Base-by-base conservation (phyloP, 164 flowering plant species). In the Sedum album region DNA sequence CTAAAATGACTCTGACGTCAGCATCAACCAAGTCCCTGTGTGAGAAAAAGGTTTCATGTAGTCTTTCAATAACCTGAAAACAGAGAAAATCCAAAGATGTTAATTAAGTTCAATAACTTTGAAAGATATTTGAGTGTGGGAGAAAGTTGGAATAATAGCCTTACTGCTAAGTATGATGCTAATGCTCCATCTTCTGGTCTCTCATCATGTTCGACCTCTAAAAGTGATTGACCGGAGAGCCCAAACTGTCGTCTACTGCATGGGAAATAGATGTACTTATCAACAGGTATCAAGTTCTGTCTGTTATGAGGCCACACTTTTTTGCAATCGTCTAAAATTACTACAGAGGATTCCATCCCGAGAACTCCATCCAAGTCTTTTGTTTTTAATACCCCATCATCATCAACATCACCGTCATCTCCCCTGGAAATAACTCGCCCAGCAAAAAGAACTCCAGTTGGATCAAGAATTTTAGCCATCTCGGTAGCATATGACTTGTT, bases 161-260 rank as follows among this genome's bases (percentile, higher is more conserved):
- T 83, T 73, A 95, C 99, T 79, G 82, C 82, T 78, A 92, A 77
- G 66, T 85, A 85, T 55, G 96, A 92, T 41, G 97, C 94, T 63
- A 95, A 75, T 41, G 97, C 90, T 72, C 99, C 99, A 68, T n/a
- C n/a, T n/a, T n/a, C n/a, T n/a, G n/a, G n/a, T n/a, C n/a, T n/a
- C n/a, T n/a, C n/a, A n/a, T n/a, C 99, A 70, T 82, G 91, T 75
- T 90, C 97, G 74, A 92, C 86, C 79, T 95, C 99, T 53, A 92
- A 94, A 71, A 95, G 96, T 17, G 99, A 95, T 71, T 96, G 97
- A 41, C 97, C 99, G n/a, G n/a, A n/a, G n/a, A n/a, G n/a, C n/a
- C n/a, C n/a, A n/a, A n/a, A n/a, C n/a, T n/a, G n/a, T n/a, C n/a
- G n/a, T n/a, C n/a, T n/a, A n/a, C n/a, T n/a, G n/a, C n/a, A n/a